Percentiles rank a stretch among this genome's conserved stretches.
Evolutionary conservation across 352 stramenopile species (phyloP).

Genomic region (Globisporangium orthogonon): DNA sequence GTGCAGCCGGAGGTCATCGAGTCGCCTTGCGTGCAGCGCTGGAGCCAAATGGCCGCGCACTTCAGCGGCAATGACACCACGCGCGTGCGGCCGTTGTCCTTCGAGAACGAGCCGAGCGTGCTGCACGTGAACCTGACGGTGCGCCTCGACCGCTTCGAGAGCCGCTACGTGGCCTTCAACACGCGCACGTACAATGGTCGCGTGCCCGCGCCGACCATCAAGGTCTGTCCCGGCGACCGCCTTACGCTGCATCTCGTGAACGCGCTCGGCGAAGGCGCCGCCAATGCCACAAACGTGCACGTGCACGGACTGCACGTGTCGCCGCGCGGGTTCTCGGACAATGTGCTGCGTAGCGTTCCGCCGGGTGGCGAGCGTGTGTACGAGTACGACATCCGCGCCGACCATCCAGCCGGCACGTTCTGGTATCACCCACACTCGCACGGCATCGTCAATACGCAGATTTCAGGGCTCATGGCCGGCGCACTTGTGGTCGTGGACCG

Average conservation of each 20-base stretch:
- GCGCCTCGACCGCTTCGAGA: constrained; percentile 51
- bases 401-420: constrained; percentile 70
- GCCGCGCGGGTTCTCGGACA: constrained; percentile 40
- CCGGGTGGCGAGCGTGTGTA: constrained; percentile 42
- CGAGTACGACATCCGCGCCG: constrained; percentile 54
- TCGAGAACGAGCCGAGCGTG: constrained; percentile 36
- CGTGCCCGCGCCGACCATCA: constrained; percentile 63
- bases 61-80: constrained; percentile 5
- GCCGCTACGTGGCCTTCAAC: constrained; percentile 67
- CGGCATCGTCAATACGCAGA: constrained; percentile 69
- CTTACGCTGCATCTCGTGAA: constrained; percentile 58
- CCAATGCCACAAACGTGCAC: constrained; percentile 68
- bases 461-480: constrained; percentile 71
- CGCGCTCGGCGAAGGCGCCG: constrained; percentile 29
- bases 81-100: constrained; percentile 21
- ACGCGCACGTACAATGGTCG: constrained; percentile 65
- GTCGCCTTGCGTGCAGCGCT: constrained; percentile 37
- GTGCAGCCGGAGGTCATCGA: constrained; percentile 31
- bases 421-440: constrained; percentile 79
- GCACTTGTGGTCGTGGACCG: constrained; percentile 59
- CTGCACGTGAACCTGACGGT: constrained; percentile 57
- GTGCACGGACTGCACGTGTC: constrained; percentile 70
- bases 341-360: constrained; percentile 50
- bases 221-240: constrained; percentile 60
- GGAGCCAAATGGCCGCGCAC: constrained; percentile 20